Evolutionary conservation across 352 stramenopile species (phyloP).

Genomic region (Stramenopiles sp.): DNA sequence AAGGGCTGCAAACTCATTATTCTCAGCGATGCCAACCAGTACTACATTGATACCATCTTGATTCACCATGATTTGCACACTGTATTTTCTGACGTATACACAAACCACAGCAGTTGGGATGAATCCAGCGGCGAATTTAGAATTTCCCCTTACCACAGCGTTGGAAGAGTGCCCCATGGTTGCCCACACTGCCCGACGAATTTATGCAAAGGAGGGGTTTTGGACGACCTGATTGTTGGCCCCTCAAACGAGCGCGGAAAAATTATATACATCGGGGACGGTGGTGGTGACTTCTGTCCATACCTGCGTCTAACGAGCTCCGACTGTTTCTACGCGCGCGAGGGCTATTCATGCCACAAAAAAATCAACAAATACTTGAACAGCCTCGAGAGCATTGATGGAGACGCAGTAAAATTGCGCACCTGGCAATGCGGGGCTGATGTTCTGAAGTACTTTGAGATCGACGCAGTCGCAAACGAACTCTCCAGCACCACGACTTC

Average conservation of each 20-base stretch:
- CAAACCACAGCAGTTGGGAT: constrained; percentile 20
- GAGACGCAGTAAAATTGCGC: too few species aligned
- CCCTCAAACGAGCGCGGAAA: constrained; percentile 2
- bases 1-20: constrained; percentile 23
- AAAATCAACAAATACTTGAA: constrained; percentile 1
- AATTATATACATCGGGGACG: constrained; percentile 30
- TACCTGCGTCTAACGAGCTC: not conserved
- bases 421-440: too few species aligned
- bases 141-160: constrained; percentile 23
- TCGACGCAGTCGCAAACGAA: too few species aligned
- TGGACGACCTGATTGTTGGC: constrained; percentile 19
- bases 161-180: constrained; percentile 16
- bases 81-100: constrained; percentile 22
- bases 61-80: constrained; percentile 20
- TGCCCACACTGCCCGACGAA: constrained; percentile 28
- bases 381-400: too few species aligned
- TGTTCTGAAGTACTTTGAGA: too few species aligned
- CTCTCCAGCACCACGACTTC: too few species aligned
- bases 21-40: constrained; percentile 28
- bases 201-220: constrained; percentile 28
- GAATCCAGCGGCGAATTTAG: constrained; percentile 21
- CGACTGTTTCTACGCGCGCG: not conserved
- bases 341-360: not conserved
- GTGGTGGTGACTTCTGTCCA: constrained; percentile 29
- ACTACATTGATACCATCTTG: constrained; percentile 29